phyloP scores from a whole-genome alignment of 2,329 filamentous ascomycete species.

The Pseudogymnoascus sp. region DNA sequence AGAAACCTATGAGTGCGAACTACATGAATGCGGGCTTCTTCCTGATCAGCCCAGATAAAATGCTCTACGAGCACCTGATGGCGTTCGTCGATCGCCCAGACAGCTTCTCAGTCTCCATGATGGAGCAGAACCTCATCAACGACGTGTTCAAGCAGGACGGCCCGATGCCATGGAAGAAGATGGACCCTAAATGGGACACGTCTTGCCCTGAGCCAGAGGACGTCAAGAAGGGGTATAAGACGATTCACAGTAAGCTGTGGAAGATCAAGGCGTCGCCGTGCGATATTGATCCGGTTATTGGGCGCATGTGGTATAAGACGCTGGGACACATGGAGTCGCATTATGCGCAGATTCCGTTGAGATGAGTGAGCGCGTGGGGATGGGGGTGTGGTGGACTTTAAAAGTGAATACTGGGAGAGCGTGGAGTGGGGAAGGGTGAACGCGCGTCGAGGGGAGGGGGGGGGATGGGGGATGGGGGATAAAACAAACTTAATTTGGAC shows the following conservation, averaged over 20 bases:
- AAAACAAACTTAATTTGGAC: background rate
- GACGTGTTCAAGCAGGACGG: slow-evolving; percentile 32
- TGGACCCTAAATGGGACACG: slow-evolving; percentile 33
- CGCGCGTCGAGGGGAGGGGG: background rate
- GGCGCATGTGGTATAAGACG: background rate
- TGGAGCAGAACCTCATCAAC: slow-evolving; percentile 34
- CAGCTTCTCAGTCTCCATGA: slow-evolving; percentile 28
- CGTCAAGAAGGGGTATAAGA: slow-evolving; percentile 28
- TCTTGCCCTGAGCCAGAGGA: slow-evolving; percentile 33
- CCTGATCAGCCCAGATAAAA: slow-evolving; percentile 28
- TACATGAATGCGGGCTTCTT: slow-evolving; percentile 31
- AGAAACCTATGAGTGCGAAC: slow-evolving; percentile 18
- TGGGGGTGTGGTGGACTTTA: background rate
- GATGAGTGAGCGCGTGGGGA: background rate
- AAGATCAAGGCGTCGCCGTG: slow-evolving; percentile 17
- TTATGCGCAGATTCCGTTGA: background rate
- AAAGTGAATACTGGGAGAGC: background rate
- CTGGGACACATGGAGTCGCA: background rate
- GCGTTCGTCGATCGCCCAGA: slow-evolving; percentile 26
- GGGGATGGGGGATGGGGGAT: background rate
- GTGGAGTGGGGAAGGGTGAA: background rate
- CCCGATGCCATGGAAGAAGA: slow-evolving; percentile 34
- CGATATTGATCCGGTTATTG: background rate
- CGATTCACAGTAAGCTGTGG: slow-evolving; percentile 36
- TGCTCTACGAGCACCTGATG: slow-evolving; percentile 32